Evolutionary conservation across 139 green algal genomes (phyloP).

Genomic region (Eudorina sp.): DNA sequence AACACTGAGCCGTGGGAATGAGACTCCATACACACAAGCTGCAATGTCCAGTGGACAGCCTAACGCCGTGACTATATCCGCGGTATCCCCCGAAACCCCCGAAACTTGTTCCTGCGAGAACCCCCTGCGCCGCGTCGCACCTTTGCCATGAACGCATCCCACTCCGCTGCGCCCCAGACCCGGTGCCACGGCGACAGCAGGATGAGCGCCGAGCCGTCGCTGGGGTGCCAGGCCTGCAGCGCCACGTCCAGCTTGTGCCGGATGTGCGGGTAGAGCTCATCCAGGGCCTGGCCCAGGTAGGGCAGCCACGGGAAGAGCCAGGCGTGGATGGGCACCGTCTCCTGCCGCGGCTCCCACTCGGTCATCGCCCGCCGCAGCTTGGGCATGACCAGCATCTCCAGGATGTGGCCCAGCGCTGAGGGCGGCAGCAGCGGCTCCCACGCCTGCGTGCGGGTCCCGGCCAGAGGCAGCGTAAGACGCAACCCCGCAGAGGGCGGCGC

Average conservation of each 20-base stretch:
- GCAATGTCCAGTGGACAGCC: too few relatives aligned
- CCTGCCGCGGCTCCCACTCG: constrained; percentile 89
- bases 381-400: constrained; percentile 88
- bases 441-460: too few relatives aligned
- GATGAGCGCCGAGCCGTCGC: constrained; percentile 79
- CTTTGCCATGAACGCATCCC: constrained; percentile 74
- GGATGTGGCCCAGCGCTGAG: constrained; percentile 67
- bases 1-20: too few relatives aligned
- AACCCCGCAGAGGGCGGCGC: too few relatives aligned
- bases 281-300: constrained; percentile 78
- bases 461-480: too few relatives aligned
- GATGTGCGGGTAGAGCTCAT: constrained; percentile 90
- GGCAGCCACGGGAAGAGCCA: constrained; percentile 99
- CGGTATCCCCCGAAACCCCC: too few relatives aligned
- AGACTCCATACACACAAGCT: too few relatives aligned
- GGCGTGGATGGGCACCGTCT: constrained; percentile 90
- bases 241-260: constrained; percentile 82
- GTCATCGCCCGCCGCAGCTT: constrained; percentile 83
- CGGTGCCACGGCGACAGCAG: constrained; percentile 91
- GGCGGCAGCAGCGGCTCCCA: constrained; percentile 69
- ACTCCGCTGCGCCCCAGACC: constrained; percentile 85
- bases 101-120: too few relatives aligned
- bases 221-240: constrained; percentile 89
- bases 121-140: neutral
- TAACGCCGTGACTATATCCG: too few relatives aligned